phyloP scores from a whole-genome alignment of 1,139 yeast genomes.

The Scheffersomyces segobiensis region DNA sequence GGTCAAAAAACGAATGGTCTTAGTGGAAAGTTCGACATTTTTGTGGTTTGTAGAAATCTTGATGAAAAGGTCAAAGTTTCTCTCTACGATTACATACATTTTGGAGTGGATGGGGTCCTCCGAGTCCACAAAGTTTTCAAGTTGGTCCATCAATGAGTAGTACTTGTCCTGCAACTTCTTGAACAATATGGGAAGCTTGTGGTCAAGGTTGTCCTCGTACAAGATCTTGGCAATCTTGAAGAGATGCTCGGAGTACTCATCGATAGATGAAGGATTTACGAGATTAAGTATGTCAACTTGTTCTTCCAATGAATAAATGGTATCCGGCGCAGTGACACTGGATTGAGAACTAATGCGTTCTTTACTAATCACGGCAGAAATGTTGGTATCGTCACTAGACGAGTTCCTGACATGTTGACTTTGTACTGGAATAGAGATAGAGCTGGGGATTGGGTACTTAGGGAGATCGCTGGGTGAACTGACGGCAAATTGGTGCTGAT shows the following conservation, averaged over 20 bases:
- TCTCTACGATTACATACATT: conserved; percentile 37
- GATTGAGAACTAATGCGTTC: neutral
- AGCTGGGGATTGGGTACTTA: neutral
- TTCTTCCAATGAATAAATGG: conserved; percentile 22
- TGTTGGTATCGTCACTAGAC: neutral
- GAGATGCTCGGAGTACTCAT: conserved; percentile 43
- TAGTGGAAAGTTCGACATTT: conserved; percentile 34
- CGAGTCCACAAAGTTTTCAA: conserved; percentile 22
- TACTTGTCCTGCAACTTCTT: conserved; percentile 24
- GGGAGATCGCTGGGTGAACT: neutral
- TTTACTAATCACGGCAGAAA: neutral
- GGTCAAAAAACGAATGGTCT: conserved; percentile 41
- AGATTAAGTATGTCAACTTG: conserved; percentile 27
- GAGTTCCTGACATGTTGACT: neutral
- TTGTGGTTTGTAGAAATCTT: conserved; percentile 33
- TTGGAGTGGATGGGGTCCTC: conserved; percentile 34
- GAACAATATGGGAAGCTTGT: conserved; percentile 13
- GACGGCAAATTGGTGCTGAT: neutral
- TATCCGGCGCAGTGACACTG: neutral
- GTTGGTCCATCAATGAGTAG: conserved; percentile 24
- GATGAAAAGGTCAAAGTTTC: conserved; percentile 41
- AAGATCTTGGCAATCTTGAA: conserved; percentile 31
- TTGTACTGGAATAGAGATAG: neutral
- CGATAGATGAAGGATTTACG: conserved; percentile 31
- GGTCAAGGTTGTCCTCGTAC: conserved; percentile 17